Evolutionary conservation across 1,284 basidiomycete genomes (phyloP), one percentile per base, ranked within the genome.

Genomic region (Phylloboletellus chloephorus): DNA sequence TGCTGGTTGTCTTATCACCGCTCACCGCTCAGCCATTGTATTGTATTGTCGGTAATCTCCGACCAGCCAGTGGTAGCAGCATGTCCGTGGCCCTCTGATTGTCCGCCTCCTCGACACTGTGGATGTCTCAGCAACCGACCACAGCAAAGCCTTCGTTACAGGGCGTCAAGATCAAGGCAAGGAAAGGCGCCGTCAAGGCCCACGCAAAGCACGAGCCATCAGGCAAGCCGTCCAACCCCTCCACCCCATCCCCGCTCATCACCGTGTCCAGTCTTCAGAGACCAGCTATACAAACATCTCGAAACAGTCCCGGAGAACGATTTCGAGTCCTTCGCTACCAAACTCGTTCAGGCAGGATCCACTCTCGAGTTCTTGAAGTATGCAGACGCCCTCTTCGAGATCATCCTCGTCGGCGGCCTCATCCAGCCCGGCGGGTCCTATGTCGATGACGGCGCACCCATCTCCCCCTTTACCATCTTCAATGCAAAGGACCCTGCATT

Each of bases 321-420:
- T 57, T 92, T 90, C 63, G 90, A 93, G 54, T 73, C 78, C 15
- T 82, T 85, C 61, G 73, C 87, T 30, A 78, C 81, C 60, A 93
- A 94, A 67, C 79, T 98, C 55, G 80, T 89, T 53, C 86, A 88
- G 67, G 93, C 92, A 48, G 93, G 91, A 44, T 82, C 85, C 35
- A 86, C 88, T 42, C 85, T 96, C 66, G 93, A 96, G 68, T 86
- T 82, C 63, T 79, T 93, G 66, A 95, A 94, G 71, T 97, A 98
- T 83, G 87, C 87, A 66, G 92, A 96, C 57, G 79, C 85, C 47
- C 82, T 98, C 56, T 97, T 96, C 67, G 94, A 98, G 69, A 79
- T 96, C 66, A 78, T 97, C 58, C 78, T 97, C 56, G 84, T 91
- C 58, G 94, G 94, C 39, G 91, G 92, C 28, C 82, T 98, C 48